phyloP scores from a whole-genome alignment of 805 yeast genomes.

The Yarrowia bubula region DNA sequence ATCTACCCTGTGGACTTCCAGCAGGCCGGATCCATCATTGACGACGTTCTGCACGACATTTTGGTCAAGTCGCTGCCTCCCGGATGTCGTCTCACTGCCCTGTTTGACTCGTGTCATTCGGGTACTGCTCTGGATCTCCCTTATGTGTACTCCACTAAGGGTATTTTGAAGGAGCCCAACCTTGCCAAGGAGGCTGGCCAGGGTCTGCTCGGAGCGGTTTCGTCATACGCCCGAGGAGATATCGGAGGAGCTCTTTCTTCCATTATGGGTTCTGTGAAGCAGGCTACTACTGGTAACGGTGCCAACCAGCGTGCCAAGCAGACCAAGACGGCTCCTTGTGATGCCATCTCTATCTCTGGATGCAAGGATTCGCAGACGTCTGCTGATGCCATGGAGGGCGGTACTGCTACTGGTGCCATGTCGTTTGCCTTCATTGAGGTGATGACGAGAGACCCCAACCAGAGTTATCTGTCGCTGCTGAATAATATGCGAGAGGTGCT shows the following conservation, averaged over 20 bases:
- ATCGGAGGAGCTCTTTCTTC: slow-evolving; percentile 47
- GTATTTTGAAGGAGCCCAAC: slow-evolving; percentile 78
- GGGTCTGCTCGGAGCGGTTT: slow-evolving; percentile 58
- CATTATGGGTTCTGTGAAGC: slow-evolving; percentile 41
- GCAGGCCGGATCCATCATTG: slow-evolving; percentile 63
- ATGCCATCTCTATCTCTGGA: slow-evolving; percentile 72
- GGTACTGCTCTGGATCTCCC: slow-evolving; percentile 83
- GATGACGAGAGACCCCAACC: slow-evolving; percentile 57
- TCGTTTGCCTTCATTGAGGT: slow-evolving; percentile 73
- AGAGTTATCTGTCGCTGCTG: slow-evolving; percentile 64
- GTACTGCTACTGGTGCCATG: slow-evolving; percentile 79
- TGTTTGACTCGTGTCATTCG: slow-evolving; percentile 84
- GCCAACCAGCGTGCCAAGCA: slow-evolving; percentile 48
- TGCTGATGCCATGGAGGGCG: slow-evolving; percentile 76
- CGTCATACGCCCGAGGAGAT: slow-evolving; percentile 62
- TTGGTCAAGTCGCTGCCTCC: slow-evolving; percentile 67
- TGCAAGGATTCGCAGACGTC: slow-evolving; percentile 82
- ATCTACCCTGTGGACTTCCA: slow-evolving; percentile 74
- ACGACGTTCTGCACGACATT: slow-evolving; percentile 69
- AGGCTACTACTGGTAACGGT: slow-evolving; percentile 40
- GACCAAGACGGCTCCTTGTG: slow-evolving; percentile 70
- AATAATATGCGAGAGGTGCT: slow-evolving; percentile 68
- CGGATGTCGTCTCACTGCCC: slow-evolving; percentile 74
- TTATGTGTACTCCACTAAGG: slow-evolving; percentile 76
- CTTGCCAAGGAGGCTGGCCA: slow-evolving; percentile 71